phyloP scores from a whole-genome alignment of 2,329 filamentous ascomycete genomes.

The Penicillium oxalicum region DNA sequence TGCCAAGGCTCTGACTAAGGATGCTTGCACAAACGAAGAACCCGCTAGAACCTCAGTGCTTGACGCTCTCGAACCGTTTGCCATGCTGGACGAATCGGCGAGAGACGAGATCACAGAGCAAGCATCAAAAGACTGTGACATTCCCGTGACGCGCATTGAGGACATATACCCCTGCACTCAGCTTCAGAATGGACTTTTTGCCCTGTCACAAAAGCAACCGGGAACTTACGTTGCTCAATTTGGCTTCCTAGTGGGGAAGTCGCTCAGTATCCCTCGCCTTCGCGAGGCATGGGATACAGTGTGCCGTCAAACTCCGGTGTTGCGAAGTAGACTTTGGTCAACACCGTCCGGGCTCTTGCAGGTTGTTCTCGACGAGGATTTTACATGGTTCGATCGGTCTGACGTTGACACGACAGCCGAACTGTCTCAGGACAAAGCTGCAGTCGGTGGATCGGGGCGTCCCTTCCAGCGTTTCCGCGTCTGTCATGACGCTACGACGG shows the following conservation, averaged over 20 bases:
- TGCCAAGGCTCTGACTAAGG: background rate
- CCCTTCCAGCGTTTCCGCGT: background rate
- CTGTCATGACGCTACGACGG: background rate
- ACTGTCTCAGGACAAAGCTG: background rate
- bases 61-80: background rate
- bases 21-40: background rate
- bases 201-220: background rate
- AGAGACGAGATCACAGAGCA: background rate
- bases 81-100: background rate
- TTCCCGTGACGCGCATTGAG: background rate
- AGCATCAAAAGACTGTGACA: no score
- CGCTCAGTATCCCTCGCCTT: background rate
- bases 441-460: background rate
- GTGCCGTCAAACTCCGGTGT: background rate
- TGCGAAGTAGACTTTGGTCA: background rate
- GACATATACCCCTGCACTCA: slow-evolving; percentile 1
- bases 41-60: no score
- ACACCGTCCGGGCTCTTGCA: background rate
- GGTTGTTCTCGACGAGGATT: background rate
- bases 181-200: background rate
- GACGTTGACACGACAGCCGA: background rate
- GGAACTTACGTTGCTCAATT: background rate
- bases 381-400: background rate
- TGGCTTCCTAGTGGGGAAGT: background rate
- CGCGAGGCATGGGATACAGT: background rate